Percentiles rank a stretch among this genome's conserved stretches.
These are phyloP conservation scores for Ascochyta viciae-villosae DNA, from an alignment of 2,329 filamentous ascomycete genomes.

Conservation along the genomic window DNA sequence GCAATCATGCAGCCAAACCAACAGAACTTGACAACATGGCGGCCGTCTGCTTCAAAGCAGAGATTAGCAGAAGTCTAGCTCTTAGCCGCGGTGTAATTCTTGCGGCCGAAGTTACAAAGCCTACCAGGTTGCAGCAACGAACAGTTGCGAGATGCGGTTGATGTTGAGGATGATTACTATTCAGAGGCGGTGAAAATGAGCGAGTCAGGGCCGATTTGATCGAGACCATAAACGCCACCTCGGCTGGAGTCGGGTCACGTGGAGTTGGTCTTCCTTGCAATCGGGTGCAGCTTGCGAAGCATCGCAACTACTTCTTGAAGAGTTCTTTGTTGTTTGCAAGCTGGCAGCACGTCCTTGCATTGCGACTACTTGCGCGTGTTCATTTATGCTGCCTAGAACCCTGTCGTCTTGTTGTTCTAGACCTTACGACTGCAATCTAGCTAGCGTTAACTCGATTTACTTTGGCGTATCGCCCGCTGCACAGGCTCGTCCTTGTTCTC, in stretches of 20 bases:
- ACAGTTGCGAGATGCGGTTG: background rate
- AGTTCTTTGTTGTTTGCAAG: background rate
- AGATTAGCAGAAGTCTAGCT: background rate
- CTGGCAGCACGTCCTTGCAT: background rate
- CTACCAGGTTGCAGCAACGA: background rate
- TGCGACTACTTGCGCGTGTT: background rate
- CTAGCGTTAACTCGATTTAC: background rate
- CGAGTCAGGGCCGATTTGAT: background rate
- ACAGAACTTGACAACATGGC: background rate
- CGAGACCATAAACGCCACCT: constrained; percentile 1
- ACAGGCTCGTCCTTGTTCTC: background rate
- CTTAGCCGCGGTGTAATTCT: background rate
- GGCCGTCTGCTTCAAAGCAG: background rate
- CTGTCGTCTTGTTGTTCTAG: no score
- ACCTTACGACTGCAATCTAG: no score
- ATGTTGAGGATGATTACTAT: constrained; percentile 15
- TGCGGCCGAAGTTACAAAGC: constrained; percentile 1
- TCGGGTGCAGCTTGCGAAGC: background rate
- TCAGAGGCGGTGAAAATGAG: background rate
- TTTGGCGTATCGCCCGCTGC: background rate
- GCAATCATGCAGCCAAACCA: background rate
- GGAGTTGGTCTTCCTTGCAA: background rate
- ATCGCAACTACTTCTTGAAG: constrained; percentile 3
- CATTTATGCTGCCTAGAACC: no score
- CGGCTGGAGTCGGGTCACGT: constrained; percentile 10